Evolutionary conservation across 768 basidiomycete genomes (phyloP).

Genomic region (Sarcodon sp.): DNA sequence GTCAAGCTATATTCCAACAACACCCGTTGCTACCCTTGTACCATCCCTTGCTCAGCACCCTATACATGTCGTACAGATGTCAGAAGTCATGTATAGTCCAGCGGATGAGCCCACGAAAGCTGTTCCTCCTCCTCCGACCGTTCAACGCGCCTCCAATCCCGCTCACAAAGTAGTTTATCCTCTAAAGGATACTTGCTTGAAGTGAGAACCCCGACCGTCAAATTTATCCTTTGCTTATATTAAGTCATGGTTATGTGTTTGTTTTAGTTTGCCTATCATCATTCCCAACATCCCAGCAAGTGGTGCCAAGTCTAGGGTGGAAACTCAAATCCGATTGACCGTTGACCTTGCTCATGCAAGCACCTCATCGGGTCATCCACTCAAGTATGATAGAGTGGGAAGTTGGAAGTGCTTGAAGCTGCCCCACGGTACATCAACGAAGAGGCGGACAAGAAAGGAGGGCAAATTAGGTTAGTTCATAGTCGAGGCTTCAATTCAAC

Average conservation of each 20-base stretch:
- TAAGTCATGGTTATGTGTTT: not conserved
- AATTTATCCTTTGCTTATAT: constrained; percentile 1
- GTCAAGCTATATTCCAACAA: not conserved
- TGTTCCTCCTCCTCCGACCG: constrained; percentile 50
- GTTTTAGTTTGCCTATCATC: constrained; percentile 59
- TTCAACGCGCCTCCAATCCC: constrained; percentile 27
- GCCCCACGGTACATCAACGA: constrained; percentile 73
- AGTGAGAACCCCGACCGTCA: constrained; percentile 29
- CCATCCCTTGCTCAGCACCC: not conserved
- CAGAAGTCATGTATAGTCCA: not conserved
- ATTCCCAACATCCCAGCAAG: constrained; percentile 72
- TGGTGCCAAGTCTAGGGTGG: constrained; percentile 88
- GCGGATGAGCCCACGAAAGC: constrained; percentile 26
- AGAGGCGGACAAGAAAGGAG: constrained; percentile 74
- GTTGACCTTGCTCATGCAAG: constrained; percentile 66
- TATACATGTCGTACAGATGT: not conserved
- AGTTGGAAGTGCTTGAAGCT: constrained; percentile 83
- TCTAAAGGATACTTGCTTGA: constrained; percentile 63
- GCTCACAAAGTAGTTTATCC: constrained; percentile 45
- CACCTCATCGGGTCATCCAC: constrained; percentile 41
- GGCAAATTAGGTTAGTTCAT: constrained; percentile 56
- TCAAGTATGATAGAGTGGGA: constrained; percentile 70
- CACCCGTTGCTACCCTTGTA: not conserved
- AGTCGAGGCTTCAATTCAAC: constrained; percentile 2
- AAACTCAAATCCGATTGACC: constrained; percentile 83